Conservation (phyloP, 2,329 filamentous ascomycete genomes). For the Pseudocercospora cruenta region DNA sequence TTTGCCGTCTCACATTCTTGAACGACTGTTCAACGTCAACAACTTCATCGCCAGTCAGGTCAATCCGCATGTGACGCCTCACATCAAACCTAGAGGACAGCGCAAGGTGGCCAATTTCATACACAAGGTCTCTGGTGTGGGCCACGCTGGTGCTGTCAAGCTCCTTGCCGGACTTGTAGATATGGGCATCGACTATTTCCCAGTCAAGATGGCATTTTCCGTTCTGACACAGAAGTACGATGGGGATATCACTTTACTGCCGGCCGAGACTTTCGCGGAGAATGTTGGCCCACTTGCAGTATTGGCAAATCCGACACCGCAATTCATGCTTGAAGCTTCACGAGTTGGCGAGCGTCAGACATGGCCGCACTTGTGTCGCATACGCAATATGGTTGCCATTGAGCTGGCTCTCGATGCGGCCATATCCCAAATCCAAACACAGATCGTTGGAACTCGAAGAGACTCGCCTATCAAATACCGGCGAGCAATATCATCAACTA, state of each 20-base stretch:
- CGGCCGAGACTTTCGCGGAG: constrained; percentile 66
- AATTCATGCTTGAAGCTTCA: constrained; percentile 83
- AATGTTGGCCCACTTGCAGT: constrained; percentile 73
- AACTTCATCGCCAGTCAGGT: constrained; percentile 98
- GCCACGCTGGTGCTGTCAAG: constrained; percentile 21
- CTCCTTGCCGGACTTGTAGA: constrained; percentile 25
- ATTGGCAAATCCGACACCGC: constrained; percentile 78
- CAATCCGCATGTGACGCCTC: constrained; percentile 80
- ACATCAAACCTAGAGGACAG: constrained; percentile 5
- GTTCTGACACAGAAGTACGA: constrained; percentile 90
- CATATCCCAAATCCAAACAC: constrained; percentile 46
- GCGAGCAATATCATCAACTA: constrained; percentile 22
- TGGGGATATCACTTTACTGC: constrained; percentile 92
- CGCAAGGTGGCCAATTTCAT: constrained; percentile 60
- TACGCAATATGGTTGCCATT: constrained; percentile 85
- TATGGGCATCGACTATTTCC: constrained; percentile 21
- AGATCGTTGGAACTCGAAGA: constrained; percentile 13
- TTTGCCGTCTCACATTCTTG: constrained; percentile 83
- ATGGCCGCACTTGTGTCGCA: constrained; percentile 85
- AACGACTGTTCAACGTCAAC: constrained; percentile 97
- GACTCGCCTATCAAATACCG: constrained; percentile 8
- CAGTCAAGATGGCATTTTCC: constrained; percentile 60
- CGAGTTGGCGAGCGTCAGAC: constrained; percentile 81
- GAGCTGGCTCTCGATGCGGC: constrained; percentile 81
- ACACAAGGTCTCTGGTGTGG: constrained; percentile 23